Conservation (phyloP, 2,329 filamentous ascomycete species). For the Alternaria brassicae region DNA sequence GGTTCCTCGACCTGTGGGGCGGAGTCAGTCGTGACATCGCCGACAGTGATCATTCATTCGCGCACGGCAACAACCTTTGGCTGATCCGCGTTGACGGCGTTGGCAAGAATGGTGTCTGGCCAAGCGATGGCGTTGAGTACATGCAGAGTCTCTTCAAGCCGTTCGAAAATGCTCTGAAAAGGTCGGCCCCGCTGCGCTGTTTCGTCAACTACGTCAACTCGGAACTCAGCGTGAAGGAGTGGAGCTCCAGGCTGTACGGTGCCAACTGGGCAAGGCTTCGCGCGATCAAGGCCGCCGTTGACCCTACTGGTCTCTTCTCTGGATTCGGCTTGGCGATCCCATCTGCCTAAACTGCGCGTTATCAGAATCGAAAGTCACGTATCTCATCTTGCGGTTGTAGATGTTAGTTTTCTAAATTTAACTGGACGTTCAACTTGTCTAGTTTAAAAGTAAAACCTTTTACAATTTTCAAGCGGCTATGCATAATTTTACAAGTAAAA, state of each 20-base stretch:
- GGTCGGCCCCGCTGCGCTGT: conserved; percentile 19
- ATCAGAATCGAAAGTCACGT: too few relatives aligned
- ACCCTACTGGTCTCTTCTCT: conserved; percentile 24
- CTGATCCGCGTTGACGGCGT: conserved; percentile 29
- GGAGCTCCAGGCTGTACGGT: conserved; percentile 25
- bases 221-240: conserved; percentile 20
- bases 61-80: conserved; percentile 30
- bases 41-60: conserved; percentile 21
- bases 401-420: too few relatives aligned
- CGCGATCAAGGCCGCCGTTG: conserved; percentile 22
- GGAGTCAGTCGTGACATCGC: conserved; percentile 20
- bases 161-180: conserved; percentile 19
- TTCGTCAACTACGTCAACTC: conserved; percentile 31
- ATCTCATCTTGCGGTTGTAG: too few relatives aligned
- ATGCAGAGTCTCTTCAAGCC: conserved; percentile 26
- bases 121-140: conserved; percentile 26
- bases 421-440: too few relatives aligned
- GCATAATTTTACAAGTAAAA: too few relatives aligned
- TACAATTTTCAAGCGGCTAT: too few relatives aligned
- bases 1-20: conserved; percentile 30
- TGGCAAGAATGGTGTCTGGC: conserved; percentile 15
- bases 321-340: conserved; percentile 11
- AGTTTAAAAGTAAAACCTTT: too few relatives aligned
- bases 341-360: too few relatives aligned
- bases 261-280: conserved; percentile 23